Conservation (phyloP, 2,329 filamentous ascomycete species). For the Calonectria naviculata region DNA sequence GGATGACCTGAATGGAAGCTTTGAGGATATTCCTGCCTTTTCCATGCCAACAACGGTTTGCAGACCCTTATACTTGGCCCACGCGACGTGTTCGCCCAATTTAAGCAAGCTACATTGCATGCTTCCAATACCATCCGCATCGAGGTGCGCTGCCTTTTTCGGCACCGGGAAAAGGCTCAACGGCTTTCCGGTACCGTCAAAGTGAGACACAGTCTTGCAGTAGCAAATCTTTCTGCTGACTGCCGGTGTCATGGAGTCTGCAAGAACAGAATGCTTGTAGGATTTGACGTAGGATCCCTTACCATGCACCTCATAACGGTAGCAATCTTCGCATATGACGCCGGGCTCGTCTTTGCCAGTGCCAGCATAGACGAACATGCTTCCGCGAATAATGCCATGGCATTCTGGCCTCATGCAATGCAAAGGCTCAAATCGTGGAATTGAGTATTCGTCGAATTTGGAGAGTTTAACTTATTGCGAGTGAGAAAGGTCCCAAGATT, state of each 20-base stretch:
- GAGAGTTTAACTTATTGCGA: background rate
- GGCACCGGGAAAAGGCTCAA: background rate
- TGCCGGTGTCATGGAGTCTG: background rate
- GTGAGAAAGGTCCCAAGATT: background rate
- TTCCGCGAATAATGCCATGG: background rate
- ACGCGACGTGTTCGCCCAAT: background rate
- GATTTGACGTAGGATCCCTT: background rate
- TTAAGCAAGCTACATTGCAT: slow-evolving; percentile 1
- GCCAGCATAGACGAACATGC: background rate
- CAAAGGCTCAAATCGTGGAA: background rate
- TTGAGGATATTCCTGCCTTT: background rate
- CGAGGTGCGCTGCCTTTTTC: background rate
- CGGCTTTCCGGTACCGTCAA: background rate
- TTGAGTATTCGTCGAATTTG: background rate
- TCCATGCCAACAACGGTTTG: background rate
- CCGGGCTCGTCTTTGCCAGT: background rate
- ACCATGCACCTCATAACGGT: background rate
- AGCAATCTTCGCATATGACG: background rate
- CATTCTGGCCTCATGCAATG: background rate
- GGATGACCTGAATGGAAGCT: background rate
- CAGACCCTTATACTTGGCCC: background rate
- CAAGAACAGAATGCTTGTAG: background rate
- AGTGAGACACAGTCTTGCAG: background rate
- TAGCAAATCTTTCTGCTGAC: slow-evolving; percentile 1
- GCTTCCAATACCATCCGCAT: background rate